Conservation (phyloP, 2,329 filamentous ascomycete species). For the Pseudogymnoascus sp. region DNA sequence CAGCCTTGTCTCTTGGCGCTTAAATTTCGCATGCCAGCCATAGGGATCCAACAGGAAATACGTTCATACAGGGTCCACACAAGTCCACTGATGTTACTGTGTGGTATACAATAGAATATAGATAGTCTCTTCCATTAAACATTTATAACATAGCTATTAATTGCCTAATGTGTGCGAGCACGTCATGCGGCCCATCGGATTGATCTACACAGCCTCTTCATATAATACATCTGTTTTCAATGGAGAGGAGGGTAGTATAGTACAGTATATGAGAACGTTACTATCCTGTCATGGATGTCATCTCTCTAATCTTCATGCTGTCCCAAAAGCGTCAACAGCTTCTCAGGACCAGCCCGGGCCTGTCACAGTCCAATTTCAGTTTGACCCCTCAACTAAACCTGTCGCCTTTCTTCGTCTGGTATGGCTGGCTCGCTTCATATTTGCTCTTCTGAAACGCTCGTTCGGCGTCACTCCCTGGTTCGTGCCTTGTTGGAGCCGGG, state of each 20-base stretch:
- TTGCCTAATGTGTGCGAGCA: not conserved
- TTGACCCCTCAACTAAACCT: slow-evolving; percentile 53
- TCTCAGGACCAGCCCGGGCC: not conserved
- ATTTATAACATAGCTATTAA: not conserved
- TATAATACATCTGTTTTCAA: not conserved
- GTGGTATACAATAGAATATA: not conserved
- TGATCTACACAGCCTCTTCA: not conserved
- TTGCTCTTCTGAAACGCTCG: slow-evolving; percentile 72
- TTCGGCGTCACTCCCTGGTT: slow-evolving; percentile 61
- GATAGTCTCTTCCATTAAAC: not conserved
- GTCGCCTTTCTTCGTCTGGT: slow-evolving; percentile 73
- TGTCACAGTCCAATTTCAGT: not conserved
- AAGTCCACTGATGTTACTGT: not conserved
- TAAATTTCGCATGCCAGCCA: not conserved
- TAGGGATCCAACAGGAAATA: not conserved
- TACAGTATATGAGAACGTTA: not conserved
- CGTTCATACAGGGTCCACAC: not conserved
- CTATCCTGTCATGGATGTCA: not conserved
- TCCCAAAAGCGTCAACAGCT: not conserved
- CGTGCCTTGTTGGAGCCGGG: slow-evolving; percentile 79
- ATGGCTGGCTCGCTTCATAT: slow-evolving; percentile 75
- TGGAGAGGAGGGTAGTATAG: not conserved
- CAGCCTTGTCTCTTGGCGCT: not conserved
- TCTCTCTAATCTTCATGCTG: not conserved
- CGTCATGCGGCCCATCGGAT: not conserved